Evolutionary conservation across 139 green algal genomes (phyloP).

Genomic region (Diplosphaera chodatii): DNA sequence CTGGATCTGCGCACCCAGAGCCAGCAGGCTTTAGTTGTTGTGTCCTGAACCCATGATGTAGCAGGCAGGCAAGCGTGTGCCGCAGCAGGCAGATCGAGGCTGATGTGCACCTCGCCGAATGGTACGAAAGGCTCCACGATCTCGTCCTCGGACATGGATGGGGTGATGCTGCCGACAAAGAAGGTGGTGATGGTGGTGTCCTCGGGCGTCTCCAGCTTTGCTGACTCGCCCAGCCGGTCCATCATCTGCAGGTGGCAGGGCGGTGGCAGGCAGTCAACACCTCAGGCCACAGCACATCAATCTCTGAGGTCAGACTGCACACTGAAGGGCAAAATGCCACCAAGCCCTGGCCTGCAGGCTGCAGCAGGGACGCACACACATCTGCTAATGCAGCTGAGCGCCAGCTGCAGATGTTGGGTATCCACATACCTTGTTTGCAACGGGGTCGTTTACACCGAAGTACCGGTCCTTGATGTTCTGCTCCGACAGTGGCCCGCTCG

Average conservation of each 20-base stretch:
- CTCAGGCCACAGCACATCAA: too few species aligned
- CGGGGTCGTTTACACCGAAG: slow-evolving; percentile 96
- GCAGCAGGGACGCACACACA: too few species aligned
- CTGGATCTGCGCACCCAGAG: not conserved
- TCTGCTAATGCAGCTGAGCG: too few species aligned
- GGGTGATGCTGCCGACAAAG: slow-evolving; percentile 74
- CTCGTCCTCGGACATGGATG: slow-evolving; percentile 76
- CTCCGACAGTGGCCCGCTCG: slow-evolving; percentile 62
- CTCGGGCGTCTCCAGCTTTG: slow-evolving; percentile 76
- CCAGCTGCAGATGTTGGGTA: too few species aligned
- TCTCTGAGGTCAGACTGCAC: too few species aligned
- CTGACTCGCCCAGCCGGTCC: slow-evolving; percentile 49
- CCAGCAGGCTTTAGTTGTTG: too few species aligned
- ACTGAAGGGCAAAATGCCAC: too few species aligned
- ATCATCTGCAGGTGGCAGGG: slow-evolving; percentile 69
- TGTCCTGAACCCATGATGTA: too few species aligned
- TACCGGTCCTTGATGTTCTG: slow-evolving; percentile 96
- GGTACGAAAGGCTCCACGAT: slow-evolving; percentile 81
- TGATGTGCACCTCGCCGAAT: slow-evolving; percentile 75
- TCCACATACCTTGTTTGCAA: slow-evolving; percentile 69
- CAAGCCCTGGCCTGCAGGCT: too few species aligned
- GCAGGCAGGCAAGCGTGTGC: too few species aligned
- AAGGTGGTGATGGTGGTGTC: slow-evolving; percentile 90
- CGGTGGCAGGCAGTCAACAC: too few species aligned
- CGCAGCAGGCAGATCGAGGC: too few species aligned